Evolutionary conservation across 495 filamentous ascomycete species (phyloP).

Genomic region (Aspergillus funiculosus): DNA sequence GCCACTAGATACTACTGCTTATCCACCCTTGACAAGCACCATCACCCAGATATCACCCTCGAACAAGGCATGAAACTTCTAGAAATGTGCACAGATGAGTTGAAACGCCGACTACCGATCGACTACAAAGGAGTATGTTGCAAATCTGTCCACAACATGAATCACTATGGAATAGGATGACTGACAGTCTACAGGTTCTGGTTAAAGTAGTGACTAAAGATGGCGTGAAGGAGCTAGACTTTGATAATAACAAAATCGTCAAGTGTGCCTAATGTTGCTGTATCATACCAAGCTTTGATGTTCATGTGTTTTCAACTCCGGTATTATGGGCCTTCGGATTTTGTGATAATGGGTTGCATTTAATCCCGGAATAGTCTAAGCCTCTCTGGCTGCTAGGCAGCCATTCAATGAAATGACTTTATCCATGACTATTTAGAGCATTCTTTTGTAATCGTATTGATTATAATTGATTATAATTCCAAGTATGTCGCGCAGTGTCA

Average conservation of each 20-base stretch:
- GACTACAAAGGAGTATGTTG: slow-evolving; percentile 86
- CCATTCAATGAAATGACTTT: slow-evolving; percentile 14
- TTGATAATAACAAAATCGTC: slow-evolving; percentile 70
- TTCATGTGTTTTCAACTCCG: slow-evolving; percentile 18
- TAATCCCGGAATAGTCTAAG: slow-evolving; percentile 15
- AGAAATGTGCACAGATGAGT: slow-evolving; percentile 89
- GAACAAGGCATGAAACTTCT: slow-evolving; percentile 87
- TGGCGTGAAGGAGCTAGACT: slow-evolving; percentile 73
- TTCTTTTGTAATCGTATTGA: too few relatives aligned
- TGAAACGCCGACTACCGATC: slow-evolving; percentile 91
- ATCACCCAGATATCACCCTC: slow-evolving; percentile 84
- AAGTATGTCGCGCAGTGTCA: neutral
- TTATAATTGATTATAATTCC: neutral
- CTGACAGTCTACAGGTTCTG: slow-evolving; percentile 45
- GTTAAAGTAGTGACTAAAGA: slow-evolving; percentile 95
- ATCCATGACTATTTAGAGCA: neutral
- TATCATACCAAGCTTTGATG: slow-evolving; percentile 36
- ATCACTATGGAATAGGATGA: slow-evolving; percentile 11
- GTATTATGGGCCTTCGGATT: slow-evolving; percentile 24
- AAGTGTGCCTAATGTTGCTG: slow-evolving; percentile 55
- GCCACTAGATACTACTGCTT: slow-evolving; percentile 78
- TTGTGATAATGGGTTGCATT: slow-evolving; percentile 19
- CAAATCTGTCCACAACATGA: neutral
- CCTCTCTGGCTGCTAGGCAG: slow-evolving; percentile 12
- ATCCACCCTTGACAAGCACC: slow-evolving; percentile 95